Evolutionary conservation across 1,284 basidiomycete genomes (phyloP).

Genomic region (Sporisorium sorghi): DNA sequence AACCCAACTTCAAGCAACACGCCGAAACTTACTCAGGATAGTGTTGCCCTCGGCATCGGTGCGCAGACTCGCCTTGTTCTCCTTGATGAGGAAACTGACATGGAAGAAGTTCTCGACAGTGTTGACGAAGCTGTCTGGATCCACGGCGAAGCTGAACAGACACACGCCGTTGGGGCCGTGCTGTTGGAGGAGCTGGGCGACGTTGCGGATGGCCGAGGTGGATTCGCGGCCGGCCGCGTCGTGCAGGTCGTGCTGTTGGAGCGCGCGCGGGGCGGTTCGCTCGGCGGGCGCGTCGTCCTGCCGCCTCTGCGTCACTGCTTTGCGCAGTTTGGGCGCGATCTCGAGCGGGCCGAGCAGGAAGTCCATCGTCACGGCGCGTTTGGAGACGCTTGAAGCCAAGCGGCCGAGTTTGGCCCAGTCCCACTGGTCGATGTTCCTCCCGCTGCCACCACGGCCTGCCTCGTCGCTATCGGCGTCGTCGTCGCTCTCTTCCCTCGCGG

Average conservation of each 20-base stretch:
- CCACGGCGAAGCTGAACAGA: slow-evolving; percentile 84
- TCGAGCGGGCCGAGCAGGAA: slow-evolving; percentile 65
- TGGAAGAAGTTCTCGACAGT: slow-evolving; percentile 94
- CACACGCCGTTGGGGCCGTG: slow-evolving; percentile 73
- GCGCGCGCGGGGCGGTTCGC: slow-evolving; percentile 37
- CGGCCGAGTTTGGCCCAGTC: slow-evolving; percentile 58
- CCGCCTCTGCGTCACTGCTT: neutral
- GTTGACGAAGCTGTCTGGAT: slow-evolving; percentile 87
- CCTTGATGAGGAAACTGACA: slow-evolving; percentile 87
- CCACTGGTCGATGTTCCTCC: slow-evolving; percentile 40
- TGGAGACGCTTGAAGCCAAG: slow-evolving; percentile 41
- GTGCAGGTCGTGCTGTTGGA: slow-evolving; percentile 57
- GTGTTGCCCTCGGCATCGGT: slow-evolving; percentile 77
- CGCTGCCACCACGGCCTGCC: neutral
- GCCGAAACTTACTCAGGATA: slow-evolving; percentile 77
- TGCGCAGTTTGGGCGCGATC: slow-evolving; percentile 45
- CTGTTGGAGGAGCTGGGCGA: slow-evolving; percentile 71
- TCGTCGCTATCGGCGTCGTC: slow-evolving; percentile 14
- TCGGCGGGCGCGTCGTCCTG: slow-evolving; percentile 24
- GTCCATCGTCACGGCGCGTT: slow-evolving; percentile 58
- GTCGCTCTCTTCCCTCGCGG: slow-evolving; percentile 12
- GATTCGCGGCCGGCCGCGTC: slow-evolving; percentile 56
- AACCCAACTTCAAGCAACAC: no score
- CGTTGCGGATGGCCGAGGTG: slow-evolving; percentile 52
- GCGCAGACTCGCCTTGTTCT: slow-evolving; percentile 76